Base-by-base conservation (phyloP, 768 basidiomycete species). In the Boletus sp. region DNA sequence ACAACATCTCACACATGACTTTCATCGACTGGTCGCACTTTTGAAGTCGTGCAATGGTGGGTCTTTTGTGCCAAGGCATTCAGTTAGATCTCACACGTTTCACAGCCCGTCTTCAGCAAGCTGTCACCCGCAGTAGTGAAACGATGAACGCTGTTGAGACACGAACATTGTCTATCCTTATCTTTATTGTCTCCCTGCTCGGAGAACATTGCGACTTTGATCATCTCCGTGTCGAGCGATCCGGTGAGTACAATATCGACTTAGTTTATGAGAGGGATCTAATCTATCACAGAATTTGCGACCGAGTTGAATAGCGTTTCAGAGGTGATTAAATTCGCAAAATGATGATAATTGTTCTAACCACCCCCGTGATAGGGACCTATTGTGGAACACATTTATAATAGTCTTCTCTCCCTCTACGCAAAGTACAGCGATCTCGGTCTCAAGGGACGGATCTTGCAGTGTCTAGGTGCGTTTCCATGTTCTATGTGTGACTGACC, bases 141-240 rank as follows among this genome's bases (percentile, higher is more conserved):
- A 64, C 71, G n/a, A 74, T 84, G 68, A 63, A 73, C 20, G 58
- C 77, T 0, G 75, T 77, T 14, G 89, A 90, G 47, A 66, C 76
- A 33, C 78, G 83, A 35, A 73, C 84, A 0, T 58, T 92, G 10
- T 77, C 82, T 30, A 82, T 95, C 20, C 78, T 97, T 24, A 84
- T 94, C 20, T 89, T 89, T 64, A 94, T 98, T 46, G 85, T 89
- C 1, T 82, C 93, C 0, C 75, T 98, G 1, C 83, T 98, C 0
- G 89, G 87, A 40, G 94, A 98, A 71, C 83, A 96, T 67, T 95
- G 91, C 61, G 79, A 93, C 57, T 94, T 98, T 64, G 95, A 98
- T 67, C 73, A 75, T 2, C 73, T 98, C 11, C 82, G 92, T 17
- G 63, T 61, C 12, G 86, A 89, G 40, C 76, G 83, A 62, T 68